A percentile compares a stretch with the other conserved stretches of the same genome.
phyloP scores from a whole-genome alignment of 371 early-diverging fungal genomes.

The Mucor velutinosus region DNA sequence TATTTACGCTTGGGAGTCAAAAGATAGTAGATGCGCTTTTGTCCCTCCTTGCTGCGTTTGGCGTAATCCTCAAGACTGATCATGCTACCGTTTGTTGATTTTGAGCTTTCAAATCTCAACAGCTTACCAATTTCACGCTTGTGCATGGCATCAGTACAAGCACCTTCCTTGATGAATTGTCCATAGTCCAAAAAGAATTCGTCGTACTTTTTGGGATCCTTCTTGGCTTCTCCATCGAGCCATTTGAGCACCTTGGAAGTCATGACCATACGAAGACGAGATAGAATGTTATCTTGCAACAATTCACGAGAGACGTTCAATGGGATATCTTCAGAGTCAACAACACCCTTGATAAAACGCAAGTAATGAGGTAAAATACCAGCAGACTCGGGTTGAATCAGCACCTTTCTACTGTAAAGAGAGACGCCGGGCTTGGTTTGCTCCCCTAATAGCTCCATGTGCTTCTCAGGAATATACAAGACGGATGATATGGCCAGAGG shows the following conservation, averaged over 20 bases:
- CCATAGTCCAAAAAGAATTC: constrained; percentile 87
- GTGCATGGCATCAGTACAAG: constrained; percentile 77
- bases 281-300: constrained; percentile 87
- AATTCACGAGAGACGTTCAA: constrained; percentile 97
- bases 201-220: constrained; percentile 72
- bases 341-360: constrained; percentile 87
- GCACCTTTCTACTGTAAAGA: constrained; percentile 79
- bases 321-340: constrained; percentile 97
- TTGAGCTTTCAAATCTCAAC: constrained; percentile 85
- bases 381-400: constrained; percentile 78
- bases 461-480: constrained; percentile 73
- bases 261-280: constrained; percentile 69
- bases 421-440: constrained; percentile 76
- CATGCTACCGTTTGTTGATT: constrained; percentile 53
- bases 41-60: constrained; percentile 82
- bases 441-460: constrained; percentile 70
- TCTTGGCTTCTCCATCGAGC: constrained; percentile 74
- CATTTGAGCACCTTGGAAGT: constrained; percentile 76
- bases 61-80: constrained; percentile 89
- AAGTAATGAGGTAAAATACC: constrained; percentile 80
- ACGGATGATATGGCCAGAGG: constrained; percentile 76
- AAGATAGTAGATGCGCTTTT: constrained; percentile 92
- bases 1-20: constrained; percentile 81
- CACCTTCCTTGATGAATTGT: constrained; percentile 88
- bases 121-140: constrained; percentile 80